A percentile compares a stretch with the other conserved stretches of the same genome.
These are phyloP conservation scores for Rossbeevera mucosa DNA, from an alignment of 768 basidiomycete species.

Conservation along the genomic window DNA sequence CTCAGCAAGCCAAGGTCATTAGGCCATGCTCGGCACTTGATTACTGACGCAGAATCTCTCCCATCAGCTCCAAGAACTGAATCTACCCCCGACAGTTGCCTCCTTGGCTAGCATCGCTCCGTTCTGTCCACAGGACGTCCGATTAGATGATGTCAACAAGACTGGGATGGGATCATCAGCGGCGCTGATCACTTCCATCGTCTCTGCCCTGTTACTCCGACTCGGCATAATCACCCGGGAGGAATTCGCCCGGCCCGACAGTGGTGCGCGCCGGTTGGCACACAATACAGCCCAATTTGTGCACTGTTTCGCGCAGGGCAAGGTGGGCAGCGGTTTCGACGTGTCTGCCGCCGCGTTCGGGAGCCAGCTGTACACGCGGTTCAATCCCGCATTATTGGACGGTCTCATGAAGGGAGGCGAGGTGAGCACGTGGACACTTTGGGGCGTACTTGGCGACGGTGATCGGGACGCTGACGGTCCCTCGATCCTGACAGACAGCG, in stretches of 20 bases:
- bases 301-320: conserved; percentile 96
- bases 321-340: conserved; percentile 97
- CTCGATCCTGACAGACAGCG: conserved; percentile 9
- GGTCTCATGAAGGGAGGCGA: conserved; percentile 20
- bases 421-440: conserved; percentile 13
- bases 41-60: not conserved
- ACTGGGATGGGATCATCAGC: conserved; percentile 97
- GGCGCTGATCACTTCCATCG: conserved; percentile 92
- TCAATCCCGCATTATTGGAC: conserved; percentile 52
- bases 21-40: not conserved
- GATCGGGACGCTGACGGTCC: conserved; percentile 1
- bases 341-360: conserved; percentile 92
- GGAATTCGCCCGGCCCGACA: conserved; percentile 42
- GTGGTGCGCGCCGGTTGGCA: conserved; percentile 55
- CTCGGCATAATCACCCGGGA: conserved; percentile 54
- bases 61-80: conserved; percentile 55
- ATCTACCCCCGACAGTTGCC: conserved; percentile 56
- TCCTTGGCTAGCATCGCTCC: conserved; percentile 70
- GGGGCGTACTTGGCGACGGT: not conserved
- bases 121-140: conserved; percentile 67
- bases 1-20: conserved; percentile 77
- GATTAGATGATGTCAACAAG: conserved; percentile 85
- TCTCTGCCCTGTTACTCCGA: conserved; percentile 79
- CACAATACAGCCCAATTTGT: conserved; percentile 94
- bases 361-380: conserved; percentile 88